phyloP scores from a whole-genome alignment of 1,284 basidiomycete genomes.

The Boletellus deceptivus region DNA sequence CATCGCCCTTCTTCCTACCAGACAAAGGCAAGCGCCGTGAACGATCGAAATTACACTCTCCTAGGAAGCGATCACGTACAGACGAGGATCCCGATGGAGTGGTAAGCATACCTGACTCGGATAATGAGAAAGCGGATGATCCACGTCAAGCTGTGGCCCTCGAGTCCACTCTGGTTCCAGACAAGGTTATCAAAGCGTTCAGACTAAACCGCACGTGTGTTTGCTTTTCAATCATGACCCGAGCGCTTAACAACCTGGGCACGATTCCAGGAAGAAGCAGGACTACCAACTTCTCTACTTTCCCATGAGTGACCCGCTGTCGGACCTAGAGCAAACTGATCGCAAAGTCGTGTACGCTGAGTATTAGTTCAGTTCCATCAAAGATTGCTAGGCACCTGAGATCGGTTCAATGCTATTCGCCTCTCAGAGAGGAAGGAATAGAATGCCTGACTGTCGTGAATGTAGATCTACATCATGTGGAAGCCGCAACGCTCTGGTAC shows the following conservation, averaged over 20 bases:
- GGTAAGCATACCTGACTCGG: constrained; percentile 35
- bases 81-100: constrained; percentile 30
- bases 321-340: constrained; percentile 44
- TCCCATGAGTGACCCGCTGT: constrained; percentile 57
- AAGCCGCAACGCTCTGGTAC: constrained; percentile 2
- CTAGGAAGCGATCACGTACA: constrained; percentile 30
- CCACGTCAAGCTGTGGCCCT: background rate
- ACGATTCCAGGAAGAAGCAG: constrained; percentile 38
- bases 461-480: constrained; percentile 4
- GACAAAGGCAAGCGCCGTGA: constrained; percentile 22
- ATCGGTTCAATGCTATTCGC: background rate
- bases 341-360: constrained; percentile 49
- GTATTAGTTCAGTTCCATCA: constrained; percentile 13
- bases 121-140: constrained; percentile 13
- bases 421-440: background rate
- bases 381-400: background rate
- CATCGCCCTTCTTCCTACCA: constrained; percentile 1
- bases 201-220: constrained; percentile 54
- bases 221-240: constrained; percentile 11
- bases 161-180: constrained; percentile 28
- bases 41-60: constrained; percentile 15
- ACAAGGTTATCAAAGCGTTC: constrained; percentile 46
- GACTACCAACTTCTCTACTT: constrained; percentile 73
- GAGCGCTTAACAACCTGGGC: background rate
- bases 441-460: background rate